Evolutionary conservation across 345 rosid species (phyloP), one percentile per base, ranked within the genome.

Genomic region (Murraya paniculata): DNA sequence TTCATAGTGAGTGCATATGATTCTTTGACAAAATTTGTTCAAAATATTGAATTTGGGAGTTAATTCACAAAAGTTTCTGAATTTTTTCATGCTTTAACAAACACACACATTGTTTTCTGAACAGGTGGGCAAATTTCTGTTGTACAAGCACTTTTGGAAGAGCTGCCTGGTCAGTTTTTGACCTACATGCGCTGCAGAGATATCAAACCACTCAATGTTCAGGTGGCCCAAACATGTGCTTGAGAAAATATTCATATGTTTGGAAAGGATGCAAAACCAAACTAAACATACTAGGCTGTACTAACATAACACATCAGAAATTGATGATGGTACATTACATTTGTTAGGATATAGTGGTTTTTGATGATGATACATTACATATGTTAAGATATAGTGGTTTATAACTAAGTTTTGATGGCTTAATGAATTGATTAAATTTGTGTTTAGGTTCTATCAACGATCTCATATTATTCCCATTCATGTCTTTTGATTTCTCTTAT

Each of bases 161-260:
- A 91, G 86, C 85, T 93, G 77, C 98, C 98, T 2, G 89, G 91
- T 35, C 98, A 95, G 86, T 93, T 95, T 81, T 61, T 95, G 85
- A 80, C 82, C 14, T 93, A 91, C 83, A 82, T 90, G 85, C 87
- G 97, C 27, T 27, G 76, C 31, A 82, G 97, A 77, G 72, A 89
- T 27, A 90, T 95, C 64, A 80, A 81, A 81, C 98, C 98, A 68
- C 62, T 25, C 27, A 6, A 61, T 77, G 30, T 16, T 13, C 76
- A 73, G 2, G 39, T 18, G 4, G 61, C 68, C 27, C 39, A 50
- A 61, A 69, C 88, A 0, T 53, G 38, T 53, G 65, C 30, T 31
- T 78, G 60, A 68, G 58, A 24, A 38, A 27, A 7, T 28, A 10
- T 24, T 65, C 22, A 9, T 2, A 13, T 25, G 22, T 25, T 7